Conservation (phyloP, 164 flowering plant species). For the Litsea cubeba region DNA sequence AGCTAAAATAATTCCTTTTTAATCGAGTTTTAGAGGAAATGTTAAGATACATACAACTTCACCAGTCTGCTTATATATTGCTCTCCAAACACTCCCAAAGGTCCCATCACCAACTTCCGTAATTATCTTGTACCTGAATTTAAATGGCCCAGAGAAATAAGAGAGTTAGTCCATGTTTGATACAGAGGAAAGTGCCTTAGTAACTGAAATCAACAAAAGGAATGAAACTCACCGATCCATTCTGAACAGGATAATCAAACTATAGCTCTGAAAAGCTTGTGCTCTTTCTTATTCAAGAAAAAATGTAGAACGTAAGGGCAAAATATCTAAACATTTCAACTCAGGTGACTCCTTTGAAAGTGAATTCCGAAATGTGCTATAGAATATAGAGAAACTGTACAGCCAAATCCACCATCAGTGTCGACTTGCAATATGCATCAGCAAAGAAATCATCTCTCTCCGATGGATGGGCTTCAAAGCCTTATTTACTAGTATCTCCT, state of each 20-base stretch:
- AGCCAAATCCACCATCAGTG: constrained; percentile 44
- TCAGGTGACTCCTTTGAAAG: constrained; percentile 12
- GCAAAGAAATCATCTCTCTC: constrained; percentile 15
- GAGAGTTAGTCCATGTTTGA: background rate
- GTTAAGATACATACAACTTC: constrained; percentile 72
- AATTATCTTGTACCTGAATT: constrained; percentile 71
- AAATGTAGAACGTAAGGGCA: constrained; percentile 4
- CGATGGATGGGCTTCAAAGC: constrained; percentile 42
- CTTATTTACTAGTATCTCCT: constrained; percentile 33
- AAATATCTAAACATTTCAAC: constrained; percentile 15
- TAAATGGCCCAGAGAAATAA: background rate
- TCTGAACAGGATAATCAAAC: constrained; percentile 16
- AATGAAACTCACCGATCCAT: constrained; percentile 74
- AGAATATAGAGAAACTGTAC: constrained; percentile 18
- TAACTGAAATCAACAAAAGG: background rate
- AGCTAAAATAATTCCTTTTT: no score
- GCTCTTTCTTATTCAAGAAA: constrained; percentile 35
- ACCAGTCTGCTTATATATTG: constrained; percentile 79
- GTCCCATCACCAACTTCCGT: constrained; percentile 99
- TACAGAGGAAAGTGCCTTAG: background rate
- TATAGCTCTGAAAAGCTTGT: constrained; percentile 15
- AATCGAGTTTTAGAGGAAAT: background rate
- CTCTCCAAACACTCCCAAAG: constrained; percentile 96
- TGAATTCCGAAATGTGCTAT: constrained; percentile 7
- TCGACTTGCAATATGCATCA: constrained; percentile 17